These are phyloP conservation scores for Eremothecium coryli DNA, from an alignment of 1,139 yeast species.

Conservation along the genomic window DNA sequence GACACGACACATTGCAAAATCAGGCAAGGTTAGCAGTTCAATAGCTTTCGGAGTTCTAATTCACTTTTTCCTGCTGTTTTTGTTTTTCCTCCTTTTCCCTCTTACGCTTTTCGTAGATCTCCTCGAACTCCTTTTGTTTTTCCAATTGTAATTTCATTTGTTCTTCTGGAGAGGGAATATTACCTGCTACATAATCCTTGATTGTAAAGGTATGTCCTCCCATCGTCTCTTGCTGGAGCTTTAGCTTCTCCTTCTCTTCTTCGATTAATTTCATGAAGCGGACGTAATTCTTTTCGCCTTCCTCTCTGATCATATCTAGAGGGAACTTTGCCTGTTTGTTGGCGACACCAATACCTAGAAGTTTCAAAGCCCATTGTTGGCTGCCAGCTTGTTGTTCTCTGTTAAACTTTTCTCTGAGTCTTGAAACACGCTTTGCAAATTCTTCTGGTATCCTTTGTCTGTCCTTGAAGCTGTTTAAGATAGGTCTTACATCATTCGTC, in stretches of 20 bases:
- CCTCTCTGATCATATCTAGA: constrained; percentile 81
- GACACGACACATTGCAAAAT: no score
- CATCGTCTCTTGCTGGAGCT: constrained; percentile 73
- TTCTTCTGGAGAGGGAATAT: constrained; percentile 79
- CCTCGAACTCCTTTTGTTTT: constrained; percentile 38
- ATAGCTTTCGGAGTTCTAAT: no score
- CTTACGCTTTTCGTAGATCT: constrained; percentile 26
- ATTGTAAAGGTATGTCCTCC: constrained; percentile 70
- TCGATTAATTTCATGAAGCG: constrained; percentile 73
- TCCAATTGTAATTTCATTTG: constrained; percentile 56
- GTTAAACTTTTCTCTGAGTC: constrained; percentile 61
- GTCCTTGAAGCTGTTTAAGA: constrained; percentile 61
- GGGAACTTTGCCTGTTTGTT: constrained; percentile 73
- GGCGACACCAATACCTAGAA: constrained; percentile 53
- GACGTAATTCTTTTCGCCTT: constrained; percentile 83
- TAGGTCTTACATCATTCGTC: constrained; percentile 82
- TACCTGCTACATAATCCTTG: constrained; percentile 76
- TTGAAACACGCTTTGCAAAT: constrained; percentile 65
- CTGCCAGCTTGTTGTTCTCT: constrained; percentile 51
- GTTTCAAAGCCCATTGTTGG: constrained; percentile 47
- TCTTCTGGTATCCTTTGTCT: constrained; percentile 60
- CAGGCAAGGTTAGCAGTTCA: no score
- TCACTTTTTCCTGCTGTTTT: no score
- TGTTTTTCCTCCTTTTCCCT: constrained; percentile 8
- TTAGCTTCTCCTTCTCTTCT: constrained; percentile 82